Base-by-base conservation (phyloP, 345 rosid species). In the Pistacia vera region DNA sequence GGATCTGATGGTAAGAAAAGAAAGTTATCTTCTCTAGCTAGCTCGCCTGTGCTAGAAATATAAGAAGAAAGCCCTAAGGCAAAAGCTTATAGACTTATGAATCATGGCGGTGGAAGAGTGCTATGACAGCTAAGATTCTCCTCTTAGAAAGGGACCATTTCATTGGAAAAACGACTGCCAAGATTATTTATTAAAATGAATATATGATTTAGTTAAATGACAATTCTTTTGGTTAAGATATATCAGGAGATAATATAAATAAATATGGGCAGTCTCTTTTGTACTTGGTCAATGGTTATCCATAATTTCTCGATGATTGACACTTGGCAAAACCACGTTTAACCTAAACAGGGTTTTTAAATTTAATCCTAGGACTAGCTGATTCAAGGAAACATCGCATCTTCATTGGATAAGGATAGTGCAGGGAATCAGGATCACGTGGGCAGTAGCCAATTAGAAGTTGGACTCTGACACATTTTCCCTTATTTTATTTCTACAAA, bases 271-370 rank as follows among this genome's bases (percentile, higher is more conserved):
- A 62, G 25, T 67, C 28, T 33, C 30, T 68, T 20, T 75, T 33
- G 44, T 48, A 69, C 70, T 57, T n/a, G 72, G 71, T 70, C 56
- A 17, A 68, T 59, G 36, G 7, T 55, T 68, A 2, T 51, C 16
- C 35, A 77, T 80, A 60, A 74, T 78, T 72, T 65, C 30, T 76
- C 30, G 81, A 69, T 81, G 75, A 81, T 84, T 73, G 86, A 84
- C 86, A 66, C 72, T 38, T 81, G 84, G 82, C 80, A 51, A 51
- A 35, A 52, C 17, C 56, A 66, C 33, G 11, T 3, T 17, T 17
- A 5, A 16, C 4, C 57, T 16, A 41, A 41, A 5, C 18, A 4
- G 5, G n/a, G 18, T 16, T 52, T 61, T 22, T 4, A n/a, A 13
- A 22, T 60, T 8, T 55, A 57, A 67, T 78, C 73, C 77, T 78